These are phyloP conservation scores for Pestalotiopsis sp. DNA, from an alignment of 2,329 filamentous ascomycete genomes.

Conservation along the genomic window DNA sequence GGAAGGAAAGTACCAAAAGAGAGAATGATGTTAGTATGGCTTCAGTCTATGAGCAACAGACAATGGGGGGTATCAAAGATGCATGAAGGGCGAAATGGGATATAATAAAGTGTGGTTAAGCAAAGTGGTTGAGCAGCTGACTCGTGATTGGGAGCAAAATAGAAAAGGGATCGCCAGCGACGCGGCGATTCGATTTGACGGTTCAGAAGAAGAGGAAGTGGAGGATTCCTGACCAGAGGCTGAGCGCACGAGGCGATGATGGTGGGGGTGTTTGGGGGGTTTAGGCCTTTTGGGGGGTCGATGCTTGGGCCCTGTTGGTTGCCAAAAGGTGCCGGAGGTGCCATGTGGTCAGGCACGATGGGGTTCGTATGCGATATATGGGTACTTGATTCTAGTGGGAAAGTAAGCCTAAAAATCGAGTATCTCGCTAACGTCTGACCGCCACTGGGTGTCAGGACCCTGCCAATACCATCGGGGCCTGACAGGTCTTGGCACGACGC, in stretches of 20 bases:
- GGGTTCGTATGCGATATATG: not conserved
- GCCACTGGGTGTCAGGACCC: not conserved
- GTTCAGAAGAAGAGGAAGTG: not conserved
- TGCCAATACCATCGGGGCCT: not conserved
- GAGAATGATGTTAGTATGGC: not conserved
- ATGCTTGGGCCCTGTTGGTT: not conserved
- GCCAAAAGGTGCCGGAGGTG: not conserved
- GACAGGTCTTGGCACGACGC: not conserved
- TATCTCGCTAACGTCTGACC: not conserved
- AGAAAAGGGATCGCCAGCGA: conserved; percentile 1
- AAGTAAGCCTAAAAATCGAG: not conserved
- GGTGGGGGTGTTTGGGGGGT: not conserved
- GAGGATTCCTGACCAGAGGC: not conserved
- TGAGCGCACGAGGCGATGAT: conserved; percentile 5
- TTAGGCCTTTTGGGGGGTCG: too few species aligned
- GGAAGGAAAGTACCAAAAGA: not conserved
- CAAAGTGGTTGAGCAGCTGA: not conserved
- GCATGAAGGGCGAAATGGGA: not conserved
- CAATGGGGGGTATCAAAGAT: not conserved
- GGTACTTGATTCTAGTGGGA: not conserved
- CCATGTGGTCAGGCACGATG: not conserved
- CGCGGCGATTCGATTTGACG: not conserved
- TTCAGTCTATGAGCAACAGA: conserved; percentile 7
- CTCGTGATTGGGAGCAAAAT: not conserved
- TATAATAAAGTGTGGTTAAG: not conserved